These are phyloP conservation scores for Nannizzia gypsea DNA, from an alignment of 2,329 filamentous ascomycete genomes.

Conservation along the genomic window DNA sequence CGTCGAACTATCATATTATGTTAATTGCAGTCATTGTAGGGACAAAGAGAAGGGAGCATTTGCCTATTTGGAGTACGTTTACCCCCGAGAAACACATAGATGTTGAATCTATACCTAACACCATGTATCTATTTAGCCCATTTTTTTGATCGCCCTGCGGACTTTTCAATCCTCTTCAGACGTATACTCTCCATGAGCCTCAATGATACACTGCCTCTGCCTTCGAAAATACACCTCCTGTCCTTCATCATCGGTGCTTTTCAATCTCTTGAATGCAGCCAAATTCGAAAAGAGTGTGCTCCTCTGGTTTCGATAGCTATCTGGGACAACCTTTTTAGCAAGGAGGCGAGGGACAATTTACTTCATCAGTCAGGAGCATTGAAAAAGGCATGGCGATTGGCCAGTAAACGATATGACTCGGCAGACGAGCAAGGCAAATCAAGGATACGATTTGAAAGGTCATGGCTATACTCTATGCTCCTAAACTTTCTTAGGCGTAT, in stretches of 20 bases:
- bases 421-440: slow-evolving; percentile 70
- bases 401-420: slow-evolving; percentile 73
- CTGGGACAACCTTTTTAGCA: slow-evolving; percentile 84
- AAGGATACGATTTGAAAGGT: slow-evolving; percentile 75
- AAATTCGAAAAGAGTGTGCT: slow-evolving; percentile 92
- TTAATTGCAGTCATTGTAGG: slow-evolving; percentile 77
- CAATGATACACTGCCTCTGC: slow-evolving; percentile 53
- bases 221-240: slow-evolving; percentile 69
- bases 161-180: slow-evolving; percentile 82
- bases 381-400: slow-evolving; percentile 81
- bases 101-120: slow-evolving; percentile 23
- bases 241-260: slow-evolving; percentile 85
- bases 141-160: slow-evolving; percentile 63
- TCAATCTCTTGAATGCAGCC: slow-evolving; percentile 76
- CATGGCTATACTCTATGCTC: slow-evolving; percentile 80
- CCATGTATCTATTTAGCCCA: slow-evolving; percentile 40
- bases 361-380: slow-evolving; percentile 63
- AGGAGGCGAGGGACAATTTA: slow-evolving; percentile 58
- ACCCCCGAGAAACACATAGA: not conserved
- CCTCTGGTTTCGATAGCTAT: slow-evolving; percentile 87
- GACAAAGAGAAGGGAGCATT: slow-evolving; percentile 73
- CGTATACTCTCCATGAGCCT: slow-evolving; percentile 79
- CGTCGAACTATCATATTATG: slow-evolving; percentile 84
- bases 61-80: slow-evolving; percentile 67
- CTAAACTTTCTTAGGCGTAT: slow-evolving; percentile 69